These are phyloP conservation scores for Gigaspora rosea DNA, from an alignment of 192 early-diverging fungal genomes.

Conservation along the genomic window DNA sequence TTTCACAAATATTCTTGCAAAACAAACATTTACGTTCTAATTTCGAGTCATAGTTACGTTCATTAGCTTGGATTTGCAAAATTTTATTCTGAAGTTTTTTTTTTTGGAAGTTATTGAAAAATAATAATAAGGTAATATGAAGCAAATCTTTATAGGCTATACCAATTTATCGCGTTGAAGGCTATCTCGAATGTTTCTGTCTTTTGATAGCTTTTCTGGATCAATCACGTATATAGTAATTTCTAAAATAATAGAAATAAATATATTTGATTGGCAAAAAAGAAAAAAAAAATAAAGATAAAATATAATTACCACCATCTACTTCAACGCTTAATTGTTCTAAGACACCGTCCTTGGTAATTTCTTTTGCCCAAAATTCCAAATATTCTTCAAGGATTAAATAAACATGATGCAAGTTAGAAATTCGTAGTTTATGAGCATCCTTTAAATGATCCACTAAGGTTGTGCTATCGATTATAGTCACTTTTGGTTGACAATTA, in stretches of 20 bases:
- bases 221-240: constrained; percentile 58
- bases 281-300: constrained; percentile 1
- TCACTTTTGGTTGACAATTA: constrained; percentile 48
- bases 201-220: constrained; percentile 52
- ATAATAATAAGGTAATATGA: not conserved
- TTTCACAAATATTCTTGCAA: constrained; percentile 79
- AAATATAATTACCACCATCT: constrained; percentile 15
- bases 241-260: constrained; percentile 9
- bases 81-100: constrained; percentile 55
- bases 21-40: constrained; percentile 86
- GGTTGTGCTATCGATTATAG: constrained; percentile 62
- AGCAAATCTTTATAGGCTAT: not conserved
- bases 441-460: constrained; percentile 67
- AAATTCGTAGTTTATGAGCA: constrained; percentile 64
- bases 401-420: constrained; percentile 76
- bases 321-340: constrained; percentile 34
- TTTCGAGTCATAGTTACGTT: constrained; percentile 67
- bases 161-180: constrained; percentile 71
- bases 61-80: constrained; percentile 69
- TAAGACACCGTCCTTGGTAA: constrained; percentile 39
- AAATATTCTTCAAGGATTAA: constrained; percentile 77
- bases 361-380: constrained; percentile 65
- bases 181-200: constrained; percentile 70
- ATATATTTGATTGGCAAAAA: not conserved
- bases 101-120: not conserved